These are phyloP conservation scores for Talaromyces marneffei DNA, from an alignment of 2,329 filamentous ascomycete species.

Conservation along the genomic window DNA sequence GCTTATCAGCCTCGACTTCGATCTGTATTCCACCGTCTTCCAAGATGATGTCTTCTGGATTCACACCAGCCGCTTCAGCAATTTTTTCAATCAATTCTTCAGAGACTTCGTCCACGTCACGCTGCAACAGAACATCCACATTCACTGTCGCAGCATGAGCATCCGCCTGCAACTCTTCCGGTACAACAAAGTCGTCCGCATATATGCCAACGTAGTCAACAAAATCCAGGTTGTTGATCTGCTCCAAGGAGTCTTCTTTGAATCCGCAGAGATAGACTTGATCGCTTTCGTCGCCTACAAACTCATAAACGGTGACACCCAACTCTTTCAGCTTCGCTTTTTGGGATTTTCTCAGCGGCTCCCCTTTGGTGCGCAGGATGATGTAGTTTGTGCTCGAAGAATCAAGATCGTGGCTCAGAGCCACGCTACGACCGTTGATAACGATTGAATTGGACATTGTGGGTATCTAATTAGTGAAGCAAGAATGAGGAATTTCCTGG, in stretches of 20 bases:
- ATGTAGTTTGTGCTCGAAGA: background rate
- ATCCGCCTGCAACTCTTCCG: background rate
- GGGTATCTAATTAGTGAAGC: background rate
- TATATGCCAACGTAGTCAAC: background rate
- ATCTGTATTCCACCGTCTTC: background rate
- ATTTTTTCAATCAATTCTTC: background rate
- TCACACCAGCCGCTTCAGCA: background rate
- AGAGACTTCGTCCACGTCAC: background rate
- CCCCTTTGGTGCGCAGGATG: background rate
- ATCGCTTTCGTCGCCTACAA: background rate
- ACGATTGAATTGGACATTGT: background rate
- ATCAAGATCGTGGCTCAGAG: background rate
- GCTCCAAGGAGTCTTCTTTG: background rate
- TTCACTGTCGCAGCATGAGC: background rate
- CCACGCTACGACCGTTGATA: background rate
- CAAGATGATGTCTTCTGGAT: background rate
- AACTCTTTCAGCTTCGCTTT: background rate
- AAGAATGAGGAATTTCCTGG: background rate
- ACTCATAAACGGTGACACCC: background rate
- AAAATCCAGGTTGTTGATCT: background rate
- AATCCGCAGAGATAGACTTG: background rate
- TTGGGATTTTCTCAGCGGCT: background rate
- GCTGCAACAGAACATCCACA: background rate
- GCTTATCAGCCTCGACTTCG: background rate
- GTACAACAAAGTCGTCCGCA: background rate